These are phyloP conservation scores for Penicillium sp. DNA, from an alignment of 2,329 filamentous ascomycete genomes.

Conservation along the genomic window DNA sequence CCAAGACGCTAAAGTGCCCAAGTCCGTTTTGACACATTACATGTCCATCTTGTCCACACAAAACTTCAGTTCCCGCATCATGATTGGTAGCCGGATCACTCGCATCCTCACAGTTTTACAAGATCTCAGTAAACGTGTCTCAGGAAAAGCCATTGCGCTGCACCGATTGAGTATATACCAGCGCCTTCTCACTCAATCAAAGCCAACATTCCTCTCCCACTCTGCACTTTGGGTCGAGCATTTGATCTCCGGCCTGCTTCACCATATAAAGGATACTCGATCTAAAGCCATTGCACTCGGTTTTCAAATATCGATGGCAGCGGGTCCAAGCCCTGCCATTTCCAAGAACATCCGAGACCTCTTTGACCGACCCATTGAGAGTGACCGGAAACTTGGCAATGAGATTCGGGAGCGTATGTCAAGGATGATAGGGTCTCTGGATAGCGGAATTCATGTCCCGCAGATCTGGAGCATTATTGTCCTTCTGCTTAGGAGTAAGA, in stretches of 20 bases:
- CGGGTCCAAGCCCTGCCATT: constrained; percentile 66
- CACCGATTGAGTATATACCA: constrained; percentile 75
- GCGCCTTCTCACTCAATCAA: constrained; percentile 68
- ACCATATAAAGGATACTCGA: constrained; percentile 70
- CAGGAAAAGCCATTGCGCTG: constrained; percentile 74
- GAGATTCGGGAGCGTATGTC: constrained; percentile 65
- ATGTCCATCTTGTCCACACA: constrained; percentile 78
- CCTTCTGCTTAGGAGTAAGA: constrained; percentile 64
- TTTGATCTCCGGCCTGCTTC: constrained; percentile 76
- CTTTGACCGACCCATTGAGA: constrained; percentile 48
- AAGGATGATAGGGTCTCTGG: constrained; percentile 59
- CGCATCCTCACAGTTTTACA: constrained; percentile 67
- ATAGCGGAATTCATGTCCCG: constrained; percentile 64
- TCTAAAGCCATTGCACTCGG: constrained; percentile 69
- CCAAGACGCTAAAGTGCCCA: constrained; percentile 63
- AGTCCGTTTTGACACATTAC: constrained; percentile 71
- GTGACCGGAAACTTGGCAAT: constrained; percentile 62
- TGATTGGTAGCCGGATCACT: constrained; percentile 66
- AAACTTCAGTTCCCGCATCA: constrained; percentile 68
- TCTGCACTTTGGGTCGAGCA: constrained; percentile 74
- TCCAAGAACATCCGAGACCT: constrained; percentile 58
- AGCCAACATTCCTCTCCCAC: constrained; percentile 64
- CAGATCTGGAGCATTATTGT: constrained; percentile 85
- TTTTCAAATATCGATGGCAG: constrained; percentile 61
- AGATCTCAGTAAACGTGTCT: constrained; percentile 66